Evolutionary conservation across 306 rosid genomes (phyloP), one percentile per base, ranked within the genome.

Genomic region (Vigna angularis): DNA sequence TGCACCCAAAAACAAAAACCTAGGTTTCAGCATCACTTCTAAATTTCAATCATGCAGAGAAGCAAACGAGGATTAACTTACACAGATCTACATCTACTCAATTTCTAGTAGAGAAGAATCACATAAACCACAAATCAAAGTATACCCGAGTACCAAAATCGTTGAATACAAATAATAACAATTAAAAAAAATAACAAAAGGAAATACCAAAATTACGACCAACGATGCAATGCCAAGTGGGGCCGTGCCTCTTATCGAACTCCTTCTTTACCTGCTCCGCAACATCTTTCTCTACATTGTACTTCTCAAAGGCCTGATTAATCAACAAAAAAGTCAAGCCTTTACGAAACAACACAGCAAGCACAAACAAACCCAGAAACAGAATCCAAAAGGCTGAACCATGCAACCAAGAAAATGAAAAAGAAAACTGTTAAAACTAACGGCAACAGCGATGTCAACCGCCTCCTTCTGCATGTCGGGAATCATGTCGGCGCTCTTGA

Each of bases 201-300:
- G 48, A 36, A 9, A 79, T 90, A 93, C 98, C 98, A 49, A 90
- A 93, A 86, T 90, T 90, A 15, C 93, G 90, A 59, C 98, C 98
- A 51, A 93, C 93, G 74, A 93, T 93, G 85, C 98, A 93, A 88
- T 93, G 98, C 98, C 98, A 93, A 68, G 97, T 86, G 30, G 97
- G 92, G 8, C 97, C 96, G 53, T 88, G 92, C 83, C 85, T 90
- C 83, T 82, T 85, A 76, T 93, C 97, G 66, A 93, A 93, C 86
- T 91, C 98, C 84, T 87, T 89, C 92, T 89, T 93, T 82, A 93
- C 91, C 65, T 66, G 83, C 83, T 91, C 96, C 14, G 98, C 98
- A 51, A 91, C 92, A 45, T 91, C 96, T 77, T 85, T 90, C 89
- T 93, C 97, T 6, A 87, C 87, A 74, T 87, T 69, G 74, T 87